Conservation (phyloP, 495 filamentous ascomycete species). For the Copromyces sp. region DNA sequence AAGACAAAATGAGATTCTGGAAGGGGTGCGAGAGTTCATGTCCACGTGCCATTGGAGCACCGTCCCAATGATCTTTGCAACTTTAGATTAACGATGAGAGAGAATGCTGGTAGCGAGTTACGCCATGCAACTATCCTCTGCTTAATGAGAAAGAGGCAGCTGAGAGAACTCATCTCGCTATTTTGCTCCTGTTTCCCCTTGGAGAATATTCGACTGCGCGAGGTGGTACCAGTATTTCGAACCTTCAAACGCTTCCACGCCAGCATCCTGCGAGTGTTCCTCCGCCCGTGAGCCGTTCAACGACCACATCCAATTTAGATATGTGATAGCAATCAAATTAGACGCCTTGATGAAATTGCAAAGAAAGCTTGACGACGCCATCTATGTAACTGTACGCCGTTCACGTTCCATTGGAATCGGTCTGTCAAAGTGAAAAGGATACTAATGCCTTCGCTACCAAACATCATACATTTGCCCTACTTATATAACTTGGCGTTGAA, state of each 20-base stretch:
- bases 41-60: not conserved
- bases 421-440: not conserved
- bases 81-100: not conserved
- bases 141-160: not conserved
- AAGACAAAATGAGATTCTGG: no score
- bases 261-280: not conserved
- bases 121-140: not conserved
- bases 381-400: not conserved
- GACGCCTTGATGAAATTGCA: not conserved
- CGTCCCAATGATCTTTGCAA: not conserved
- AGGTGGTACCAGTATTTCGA: no score
- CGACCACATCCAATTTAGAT: not conserved
- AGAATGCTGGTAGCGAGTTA: not conserved
- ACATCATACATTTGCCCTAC: not conserved
- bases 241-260: no score
- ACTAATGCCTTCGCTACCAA: not conserved
- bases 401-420: not conserved
- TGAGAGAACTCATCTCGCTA: not conserved
- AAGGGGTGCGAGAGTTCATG: not conserved
- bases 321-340: not conserved
- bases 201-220: not conserved
- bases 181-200: not conserved
- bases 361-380: not conserved
- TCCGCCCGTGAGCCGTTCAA: not conserved
- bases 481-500: not conserved